Evolutionary conservation across 768 basidiomycete species (phyloP), one percentile per base, ranked within the genome.

Genomic region (Stropharia rugosoannulata): DNA sequence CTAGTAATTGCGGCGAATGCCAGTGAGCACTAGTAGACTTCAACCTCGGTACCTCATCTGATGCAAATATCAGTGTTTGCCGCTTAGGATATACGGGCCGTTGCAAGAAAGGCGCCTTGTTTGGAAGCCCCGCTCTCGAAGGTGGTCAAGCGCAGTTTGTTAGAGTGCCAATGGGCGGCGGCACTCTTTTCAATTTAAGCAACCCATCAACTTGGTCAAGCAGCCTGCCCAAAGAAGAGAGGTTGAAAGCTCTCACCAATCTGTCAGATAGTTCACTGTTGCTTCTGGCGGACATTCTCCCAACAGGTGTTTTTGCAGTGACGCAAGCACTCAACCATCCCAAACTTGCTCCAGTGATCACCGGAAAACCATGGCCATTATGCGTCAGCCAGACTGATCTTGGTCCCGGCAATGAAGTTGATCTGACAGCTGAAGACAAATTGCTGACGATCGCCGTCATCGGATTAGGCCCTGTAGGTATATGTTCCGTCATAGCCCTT

Each of bases 1-100:
- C 89, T 0, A 78, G 81, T n/a, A 89, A 83, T 47, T 93, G 91
- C 60, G 86, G 85, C n/a, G 89, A 92, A 65, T 93, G 91, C 79
- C 82, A 86, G 90, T 93, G 57, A 64, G 84, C 78, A 9, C 18
- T 32, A 36, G 19, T 32, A 5, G 7, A 10, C 47, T 18, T 15
- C 11, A 22, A 5, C n/a, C 12, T 19, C 42, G n/a, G 10, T n/a
- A 8, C 29, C 37, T 13, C 12, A 27, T 27, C 57, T 37, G 10
- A 39, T 32, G 29, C 37, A 39, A 37, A 25, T 25, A 39, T 15
- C 51, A 93, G 90, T 48, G 81, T 83, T 46, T 92, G 89, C 63
- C 83, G 85, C 2, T 62, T 87, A 19, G 90, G 90, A 15, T 89
- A 85, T 65, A 90, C 87, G 6, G 84, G 78, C 37, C 79, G 90